Evolutionary conservation across 2,329 filamentous ascomycete species (phyloP), one percentile per base, ranked within the genome.

Genomic region (Exophiala sp.): DNA sequence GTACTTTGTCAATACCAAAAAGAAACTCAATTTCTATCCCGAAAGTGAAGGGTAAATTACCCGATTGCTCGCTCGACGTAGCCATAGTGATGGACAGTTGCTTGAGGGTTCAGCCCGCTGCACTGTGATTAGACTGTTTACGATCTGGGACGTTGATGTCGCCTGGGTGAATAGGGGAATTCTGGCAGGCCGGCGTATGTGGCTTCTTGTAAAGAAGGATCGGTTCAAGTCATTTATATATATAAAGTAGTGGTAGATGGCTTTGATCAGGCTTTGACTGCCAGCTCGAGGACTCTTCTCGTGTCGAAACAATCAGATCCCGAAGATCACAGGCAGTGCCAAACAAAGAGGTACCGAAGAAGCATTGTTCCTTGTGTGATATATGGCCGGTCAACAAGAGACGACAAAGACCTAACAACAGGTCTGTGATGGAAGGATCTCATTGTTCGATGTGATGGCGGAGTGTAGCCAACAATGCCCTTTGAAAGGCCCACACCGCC

Each of bases 21-120:
- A 52, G 45, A 37, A 48, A 45, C 39, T 55, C 52, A n/a, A 55
- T 24, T 24, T 55, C 52, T 7, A 55, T 23, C 1, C 49, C 52
- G 40, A 52, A 55, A 11, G 43, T 52, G 9, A 55, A 29, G 2
- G 52, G 43, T 5, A 53, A 44, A 16, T 32, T 23, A 13, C 7
- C 9, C 9, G 14, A 19, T 30, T n/a, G 16, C 2, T 10, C 3
- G 1, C 14, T 13, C 24, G 34, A 19, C 27, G 34, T 7, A n/a
- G 18, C 30, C 30, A 37, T 43, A 3, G 6, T n/a, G 24, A 2
- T n/a, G n/a, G n/a, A n/a, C n/a, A n/a, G n/a, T n/a, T n/a, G n/a
- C n/a, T n/a, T n/a, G n/a, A n/a, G n/a, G n/a, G n/a, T n/a, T n/a
- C n/a, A n/a, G n/a, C n/a, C n/a, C n/a, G n/a, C n/a, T n/a, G n/a